Conservation (phyloP, 2,329 filamentous ascomycete species). For the Sporothrix sp. region DNA sequence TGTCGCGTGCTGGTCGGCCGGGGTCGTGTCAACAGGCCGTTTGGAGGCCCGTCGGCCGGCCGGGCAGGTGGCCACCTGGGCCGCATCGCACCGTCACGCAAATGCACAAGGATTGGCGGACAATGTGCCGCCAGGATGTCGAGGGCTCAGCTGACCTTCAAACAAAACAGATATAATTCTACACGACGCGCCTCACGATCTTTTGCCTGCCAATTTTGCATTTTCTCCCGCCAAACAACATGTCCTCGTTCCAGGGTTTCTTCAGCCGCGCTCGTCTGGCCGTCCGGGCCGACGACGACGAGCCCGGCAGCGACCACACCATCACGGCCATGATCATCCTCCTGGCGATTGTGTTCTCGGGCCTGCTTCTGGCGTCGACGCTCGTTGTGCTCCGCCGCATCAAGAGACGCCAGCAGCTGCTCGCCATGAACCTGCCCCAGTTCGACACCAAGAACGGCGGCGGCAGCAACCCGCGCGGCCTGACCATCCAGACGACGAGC, state of each 20-base stretch:
- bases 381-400: constrained; percentile 66
- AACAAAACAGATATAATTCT: background rate
- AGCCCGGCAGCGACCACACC: constrained; percentile 41
- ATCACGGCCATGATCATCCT: constrained; percentile 72
- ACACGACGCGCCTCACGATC: background rate
- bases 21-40: background rate
- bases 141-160: background rate
- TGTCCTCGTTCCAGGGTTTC: constrained; percentile 31
- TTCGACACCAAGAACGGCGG: constrained; percentile 42
- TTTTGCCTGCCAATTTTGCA: background rate
- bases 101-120: background rate
- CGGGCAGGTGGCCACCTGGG: background rate
- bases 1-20: background rate
- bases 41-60: background rate
- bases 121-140: no score
- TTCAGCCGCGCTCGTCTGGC: constrained; percentile 36
- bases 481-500: constrained; percentile 49
- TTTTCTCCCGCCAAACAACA: constrained; percentile 16
- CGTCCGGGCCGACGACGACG: constrained; percentile 34
- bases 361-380: constrained; percentile 54
- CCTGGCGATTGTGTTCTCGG: constrained; percentile 66
- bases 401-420: constrained; percentile 36
- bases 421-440: constrained; percentile 51
- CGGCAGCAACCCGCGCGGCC: constrained; percentile 42
- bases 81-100: background rate